These are phyloP conservation scores for Boeremia exigua DNA, from an alignment of 2,329 filamentous ascomycete species.

Conservation along the genomic window DNA sequence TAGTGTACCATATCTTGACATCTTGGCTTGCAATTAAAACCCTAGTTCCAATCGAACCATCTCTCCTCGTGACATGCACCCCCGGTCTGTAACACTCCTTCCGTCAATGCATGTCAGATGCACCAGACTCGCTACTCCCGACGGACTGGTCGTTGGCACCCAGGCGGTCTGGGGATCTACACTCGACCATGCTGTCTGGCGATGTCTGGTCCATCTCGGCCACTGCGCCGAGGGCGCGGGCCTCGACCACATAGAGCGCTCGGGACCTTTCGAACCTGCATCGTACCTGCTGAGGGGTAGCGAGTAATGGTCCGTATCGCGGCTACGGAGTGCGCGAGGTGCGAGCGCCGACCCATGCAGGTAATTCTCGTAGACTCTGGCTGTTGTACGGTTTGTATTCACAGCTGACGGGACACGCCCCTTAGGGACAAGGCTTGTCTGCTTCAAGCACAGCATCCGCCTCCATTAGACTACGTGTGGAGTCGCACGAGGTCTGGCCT, in stretches of 20 bases:
- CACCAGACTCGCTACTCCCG: not conserved
- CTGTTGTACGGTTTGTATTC: not conserved
- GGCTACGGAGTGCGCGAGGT: too few species aligned
- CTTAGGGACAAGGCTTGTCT: not conserved
- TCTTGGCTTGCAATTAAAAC: not conserved
- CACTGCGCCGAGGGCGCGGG: not conserved
- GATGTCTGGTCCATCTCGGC: not conserved
- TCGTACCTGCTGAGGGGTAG: not conserved
- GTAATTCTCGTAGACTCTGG: not conserved
- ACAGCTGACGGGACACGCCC: not conserved
- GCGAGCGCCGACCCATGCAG: too few species aligned
- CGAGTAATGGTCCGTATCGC: too few species aligned
- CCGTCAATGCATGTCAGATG: not conserved
- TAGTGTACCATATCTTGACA: slow-evolving; percentile 2
- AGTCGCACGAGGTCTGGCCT: too few species aligned
- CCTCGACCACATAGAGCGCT: not conserved
- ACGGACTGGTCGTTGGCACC: not conserved
- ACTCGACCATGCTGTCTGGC: not conserved
- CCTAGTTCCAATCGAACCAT: not conserved
- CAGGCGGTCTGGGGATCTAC: not conserved
- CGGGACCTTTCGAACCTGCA: not conserved
- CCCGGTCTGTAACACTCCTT: too few species aligned
- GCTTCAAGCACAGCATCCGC: not conserved
- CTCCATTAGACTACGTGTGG: too few species aligned
- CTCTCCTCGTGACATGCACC: not conserved